These are phyloP conservation scores for Alternaria sp. DNA, from an alignment of 2,329 filamentous ascomycete species.

Conservation along the genomic window DNA sequence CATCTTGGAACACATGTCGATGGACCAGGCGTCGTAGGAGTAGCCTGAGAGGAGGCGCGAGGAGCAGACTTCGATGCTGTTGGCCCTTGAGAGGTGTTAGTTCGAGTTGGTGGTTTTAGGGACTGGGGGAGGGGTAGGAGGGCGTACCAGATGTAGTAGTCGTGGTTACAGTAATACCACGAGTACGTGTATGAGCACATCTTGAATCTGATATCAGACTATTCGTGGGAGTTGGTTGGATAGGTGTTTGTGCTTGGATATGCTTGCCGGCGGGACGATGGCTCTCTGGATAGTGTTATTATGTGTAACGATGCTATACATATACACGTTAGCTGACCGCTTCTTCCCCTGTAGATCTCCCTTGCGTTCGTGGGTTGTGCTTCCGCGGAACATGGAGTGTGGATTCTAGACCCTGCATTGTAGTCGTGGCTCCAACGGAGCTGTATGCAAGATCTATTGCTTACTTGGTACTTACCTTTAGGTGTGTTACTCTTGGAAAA, in stretches of 20 bases:
- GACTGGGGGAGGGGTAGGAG: neutral
- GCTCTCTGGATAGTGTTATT: neutral
- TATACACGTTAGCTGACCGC: conserved; percentile 12
- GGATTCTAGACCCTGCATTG: neutral
- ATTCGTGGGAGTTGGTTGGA: neutral
- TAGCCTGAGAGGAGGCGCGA: conserved; percentile 54
- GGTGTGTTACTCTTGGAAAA: neutral
- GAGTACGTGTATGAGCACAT: conserved; percentile 58
- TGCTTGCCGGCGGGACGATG: neutral
- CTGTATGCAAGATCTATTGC: neutral
- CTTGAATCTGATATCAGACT: neutral
- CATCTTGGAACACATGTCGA: conserved; percentile 56
- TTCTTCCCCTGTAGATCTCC: conserved; percentile 1
- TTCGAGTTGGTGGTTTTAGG: no score
- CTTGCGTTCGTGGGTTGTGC: neutral
- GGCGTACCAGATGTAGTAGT: conserved; percentile 55
- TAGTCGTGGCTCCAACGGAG: neutral
- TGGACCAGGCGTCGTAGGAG: conserved; percentile 56
- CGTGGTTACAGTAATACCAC: conserved; percentile 57
- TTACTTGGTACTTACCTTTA: neutral
- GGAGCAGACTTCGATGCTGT: conserved; percentile 54
- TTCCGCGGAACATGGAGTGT: neutral
- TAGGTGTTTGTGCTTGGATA: neutral
- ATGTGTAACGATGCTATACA: conserved; percentile 1
- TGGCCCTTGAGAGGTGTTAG: conserved; percentile 31